Base-by-base conservation (phyloP, 2,329 filamentous ascomycete genomes). In the Colletotrichum cereale region DNA sequence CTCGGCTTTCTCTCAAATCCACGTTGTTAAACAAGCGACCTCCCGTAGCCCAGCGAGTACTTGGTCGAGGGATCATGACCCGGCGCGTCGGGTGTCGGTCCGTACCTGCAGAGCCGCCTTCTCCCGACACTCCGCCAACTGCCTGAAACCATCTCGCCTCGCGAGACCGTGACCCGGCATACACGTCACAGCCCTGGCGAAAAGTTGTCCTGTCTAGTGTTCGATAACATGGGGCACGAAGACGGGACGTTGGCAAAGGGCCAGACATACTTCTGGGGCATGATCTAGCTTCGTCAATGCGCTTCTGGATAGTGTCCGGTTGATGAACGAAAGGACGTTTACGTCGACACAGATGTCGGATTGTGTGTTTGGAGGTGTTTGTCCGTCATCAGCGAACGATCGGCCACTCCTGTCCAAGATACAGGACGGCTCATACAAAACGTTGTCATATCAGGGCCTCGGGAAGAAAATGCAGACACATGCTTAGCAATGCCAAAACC, bases 41-140 rank as follows among this genome's bases (percentile, higher is more conserved):
- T 29, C 12, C 16, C 24, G 36, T 42, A 42, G 34, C 55, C 24
- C 26, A 21, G 36, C 36, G 14, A 21, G 36, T 12, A 29, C 7
- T 12, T 5, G 24, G 8, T 42, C 55, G 62, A 40, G 26, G 18
- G 24, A 42, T 55, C 57, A 48, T 31, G 48, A 24, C 14, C 26
- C n/a, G 12, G n/a, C 36, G 61, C 47, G n/a, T 24, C 34, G 34
- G 61, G 18, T n/a, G 52, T 48, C 31, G 38, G 29, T 66, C 55
- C 26, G 16, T 34, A 24, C n/a, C 29, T n/a, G 48, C 67, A 61
- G 64, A 71, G 56, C 68, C 68, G 68, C 57, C 50, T 71, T 67
- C 57, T 71, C 68, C 68, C 64, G 50, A 58, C 34, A 18, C 50
- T 67, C 50, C 42, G 16, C 29, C 29, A 38, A 36, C 26, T 48